Conservation (phyloP, 768 basidiomycete genomes). For the Tulasnella sp. region DNA sequence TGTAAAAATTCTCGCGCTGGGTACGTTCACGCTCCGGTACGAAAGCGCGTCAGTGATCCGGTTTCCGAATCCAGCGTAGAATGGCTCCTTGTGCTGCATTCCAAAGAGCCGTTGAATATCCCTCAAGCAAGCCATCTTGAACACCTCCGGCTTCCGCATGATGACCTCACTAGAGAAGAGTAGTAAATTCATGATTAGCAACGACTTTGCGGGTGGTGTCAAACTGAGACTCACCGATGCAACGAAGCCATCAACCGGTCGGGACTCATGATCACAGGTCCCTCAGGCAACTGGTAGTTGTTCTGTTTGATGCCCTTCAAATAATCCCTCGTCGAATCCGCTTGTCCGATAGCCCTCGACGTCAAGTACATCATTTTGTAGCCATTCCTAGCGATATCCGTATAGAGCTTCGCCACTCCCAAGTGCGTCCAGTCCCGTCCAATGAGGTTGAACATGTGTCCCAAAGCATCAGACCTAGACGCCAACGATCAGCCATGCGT, state of each 20-base stretch:
- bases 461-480: conserved; percentile 88
- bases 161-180: neutral
- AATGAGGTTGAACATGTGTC: conserved; percentile 82
- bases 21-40: neutral
- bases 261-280: too few relatives aligned
- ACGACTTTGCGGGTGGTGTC: too few relatives aligned
- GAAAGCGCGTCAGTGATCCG: neutral
- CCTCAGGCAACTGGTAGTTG: conserved; percentile 80
- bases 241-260: too few relatives aligned
- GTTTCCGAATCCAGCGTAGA: neutral
- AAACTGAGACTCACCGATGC: too few relatives aligned
- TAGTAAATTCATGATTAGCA: neutral
- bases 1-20: neutral
- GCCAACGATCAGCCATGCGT: neutral
- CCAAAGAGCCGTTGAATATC: neutral
- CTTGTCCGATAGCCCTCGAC: conserved; percentile 96
- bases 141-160: neutral
- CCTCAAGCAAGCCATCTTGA: neutral
- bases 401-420: conserved; percentile 97
- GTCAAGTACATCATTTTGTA: conserved; percentile 99
- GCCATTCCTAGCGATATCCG: conserved; percentile 91
- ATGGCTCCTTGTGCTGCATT: neutral
- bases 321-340: conserved; percentile 94
- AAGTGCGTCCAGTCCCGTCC: conserved; percentile 99
- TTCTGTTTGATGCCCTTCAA: conserved; percentile 94